phyloP scores from a whole-genome alignment of 306 rosid genomes.

The Ammopiptanthus mongolicus region DNA sequence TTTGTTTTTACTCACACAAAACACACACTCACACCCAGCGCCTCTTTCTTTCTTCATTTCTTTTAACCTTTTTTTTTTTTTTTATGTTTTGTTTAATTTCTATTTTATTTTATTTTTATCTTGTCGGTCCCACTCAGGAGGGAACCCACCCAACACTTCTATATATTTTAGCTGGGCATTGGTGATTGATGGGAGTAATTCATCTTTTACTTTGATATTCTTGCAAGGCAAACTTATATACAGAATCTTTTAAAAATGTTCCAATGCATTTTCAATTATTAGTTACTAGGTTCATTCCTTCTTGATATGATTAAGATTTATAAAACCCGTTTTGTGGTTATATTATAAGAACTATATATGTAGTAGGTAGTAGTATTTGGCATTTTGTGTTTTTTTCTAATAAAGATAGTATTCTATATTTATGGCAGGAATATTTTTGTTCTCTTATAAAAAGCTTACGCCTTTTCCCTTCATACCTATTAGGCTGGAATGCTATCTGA shows the following conservation, averaged over 20 bases:
- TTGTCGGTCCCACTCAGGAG: no score
- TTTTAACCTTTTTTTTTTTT: no score
- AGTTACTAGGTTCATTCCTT: conserved; percentile 9
- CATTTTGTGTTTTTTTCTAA: not conserved
- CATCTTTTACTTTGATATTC: not conserved
- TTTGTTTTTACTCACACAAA: no score
- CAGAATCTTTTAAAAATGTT: not conserved
- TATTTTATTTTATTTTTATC: no score
- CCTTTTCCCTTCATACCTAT: conserved; percentile 2
- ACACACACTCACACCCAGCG: no score
- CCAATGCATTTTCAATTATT: not conserved
- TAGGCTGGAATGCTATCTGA: not conserved
- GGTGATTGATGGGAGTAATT: conserved; percentile 7
- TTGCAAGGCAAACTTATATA: not conserved
- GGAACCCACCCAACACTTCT: no score
- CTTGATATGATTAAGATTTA: not conserved
- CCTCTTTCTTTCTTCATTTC: no score
- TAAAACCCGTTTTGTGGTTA: conserved; percentile 2
- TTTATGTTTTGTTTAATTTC: no score
- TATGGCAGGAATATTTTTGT: not conserved
- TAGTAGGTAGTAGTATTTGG: conserved; percentile 10
- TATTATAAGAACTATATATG: not conserved
- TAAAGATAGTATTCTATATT: conserved; percentile 5
- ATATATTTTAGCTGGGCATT: not conserved
- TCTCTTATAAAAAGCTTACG: not conserved